A percentile compares a stretch with the other conserved stretches of the same genome.
Evolutionary conservation across 2,329 filamentous ascomycete species (phyloP).

Genomic region (Annulohypoxylon truncatum): DNA sequence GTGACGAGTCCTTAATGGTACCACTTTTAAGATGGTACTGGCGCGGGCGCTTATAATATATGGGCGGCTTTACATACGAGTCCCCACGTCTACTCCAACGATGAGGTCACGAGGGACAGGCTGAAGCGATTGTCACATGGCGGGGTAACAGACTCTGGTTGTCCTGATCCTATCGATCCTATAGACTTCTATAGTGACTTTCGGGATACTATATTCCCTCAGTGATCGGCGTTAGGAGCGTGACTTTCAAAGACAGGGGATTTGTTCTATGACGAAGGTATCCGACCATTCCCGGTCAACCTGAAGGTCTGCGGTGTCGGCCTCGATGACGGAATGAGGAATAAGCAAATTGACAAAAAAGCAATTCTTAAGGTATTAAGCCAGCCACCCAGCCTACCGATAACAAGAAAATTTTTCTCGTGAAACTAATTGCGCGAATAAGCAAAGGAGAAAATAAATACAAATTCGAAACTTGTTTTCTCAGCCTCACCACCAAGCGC

Average conservation of each 20-base stretch:
- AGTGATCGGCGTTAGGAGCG: conserved; percentile 3
- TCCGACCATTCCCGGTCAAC: conserved; percentile 9
- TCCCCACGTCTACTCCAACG: not conserved
- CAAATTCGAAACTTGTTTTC: conserved; percentile 14
- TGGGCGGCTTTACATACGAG: not conserved
- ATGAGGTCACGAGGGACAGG: not conserved
- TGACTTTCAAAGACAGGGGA: conserved; percentile 3
- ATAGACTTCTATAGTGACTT: not conserved
- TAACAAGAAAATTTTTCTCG: conserved; percentile 8
- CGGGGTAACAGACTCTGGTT: conserved; percentile 1
- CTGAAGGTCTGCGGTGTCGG: conserved; percentile 3
- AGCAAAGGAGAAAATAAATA: conserved; percentile 6
- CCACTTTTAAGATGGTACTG: not conserved
- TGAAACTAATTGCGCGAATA: conserved; percentile 25
- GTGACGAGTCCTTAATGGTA: not conserved
- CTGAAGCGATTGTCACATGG: not conserved
- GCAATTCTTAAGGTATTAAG: conserved; percentile 21
- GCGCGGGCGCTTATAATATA: not conserved
- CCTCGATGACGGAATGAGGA: conserved; percentile 17
- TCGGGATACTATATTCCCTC: conserved; percentile 5
- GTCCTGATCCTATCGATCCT: not conserved
- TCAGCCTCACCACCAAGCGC: conserved; percentile 22
- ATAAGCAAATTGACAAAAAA: conserved; percentile 16
- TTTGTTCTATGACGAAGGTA: conserved; percentile 5
- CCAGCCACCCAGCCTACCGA: conserved; percentile 24